Conservation (phyloP, 192 early-diverging fungal genomes). For the Umbelopsis ramanniana region DNA sequence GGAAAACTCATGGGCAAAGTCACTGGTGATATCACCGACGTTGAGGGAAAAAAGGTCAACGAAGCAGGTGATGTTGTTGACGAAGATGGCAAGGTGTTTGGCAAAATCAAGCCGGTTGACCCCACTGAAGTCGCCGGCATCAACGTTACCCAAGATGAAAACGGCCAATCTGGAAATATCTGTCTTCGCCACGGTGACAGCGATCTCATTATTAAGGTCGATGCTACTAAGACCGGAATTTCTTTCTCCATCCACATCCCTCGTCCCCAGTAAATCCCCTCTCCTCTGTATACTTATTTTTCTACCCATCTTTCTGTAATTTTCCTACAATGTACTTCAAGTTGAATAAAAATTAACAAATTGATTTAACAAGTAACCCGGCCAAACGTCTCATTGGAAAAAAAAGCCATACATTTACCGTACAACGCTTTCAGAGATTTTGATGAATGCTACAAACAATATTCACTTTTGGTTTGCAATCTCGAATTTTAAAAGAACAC, state of each 20-base stretch:
- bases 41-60: slow-evolving; percentile 23
- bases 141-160: background rate
- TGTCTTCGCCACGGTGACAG: background rate
- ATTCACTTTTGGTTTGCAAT: no score
- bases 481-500: no score
- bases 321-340: no score
- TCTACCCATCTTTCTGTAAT: background rate
- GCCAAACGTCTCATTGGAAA: no score
- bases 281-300: background rate
- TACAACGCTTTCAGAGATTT: no score
- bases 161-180: slow-evolving; percentile 7
- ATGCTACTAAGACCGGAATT: slow-evolving; percentile 29
- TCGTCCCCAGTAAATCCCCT: background rate
- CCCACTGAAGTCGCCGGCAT: background rate
- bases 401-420: no score
- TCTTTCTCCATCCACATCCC: slow-evolving; percentile 31
- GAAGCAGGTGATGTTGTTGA: slow-evolving; percentile 25
- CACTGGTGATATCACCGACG: background rate
- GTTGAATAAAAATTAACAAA: no score
- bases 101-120: slow-evolving; percentile 7
- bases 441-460: no score
- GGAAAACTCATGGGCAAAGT: slow-evolving; percentile 21
- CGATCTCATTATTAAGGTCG: slow-evolving; percentile 28
- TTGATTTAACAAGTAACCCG: no score
- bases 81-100: slow-evolving; percentile 19